These are phyloP conservation scores for Yamagishiella unicocca DNA, from an alignment of 139 green algal species.

Conservation along the genomic window DNA sequence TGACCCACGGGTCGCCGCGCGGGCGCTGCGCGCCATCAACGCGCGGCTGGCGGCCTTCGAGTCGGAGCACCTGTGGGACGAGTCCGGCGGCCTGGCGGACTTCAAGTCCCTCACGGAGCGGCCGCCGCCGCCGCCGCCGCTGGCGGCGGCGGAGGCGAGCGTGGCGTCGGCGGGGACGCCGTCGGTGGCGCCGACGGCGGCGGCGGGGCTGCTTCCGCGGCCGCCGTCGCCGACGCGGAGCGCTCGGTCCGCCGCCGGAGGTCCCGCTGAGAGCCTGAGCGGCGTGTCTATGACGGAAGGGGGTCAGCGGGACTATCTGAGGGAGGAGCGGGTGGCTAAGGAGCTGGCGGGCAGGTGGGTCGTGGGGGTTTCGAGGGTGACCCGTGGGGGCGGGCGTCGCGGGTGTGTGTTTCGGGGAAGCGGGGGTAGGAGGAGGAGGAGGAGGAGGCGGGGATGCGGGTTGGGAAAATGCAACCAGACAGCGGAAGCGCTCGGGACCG, in stretches of 20 bases:
- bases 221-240: constrained; percentile 2
- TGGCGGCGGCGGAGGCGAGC: neutral
- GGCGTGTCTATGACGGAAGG: constrained; percentile 1
- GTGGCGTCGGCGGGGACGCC: neutral
- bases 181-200: neutral
- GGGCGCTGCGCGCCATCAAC: constrained; percentile 42
- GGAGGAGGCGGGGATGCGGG: too few species aligned
- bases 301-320: constrained; percentile 50
- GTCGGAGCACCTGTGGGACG: constrained; percentile 44
- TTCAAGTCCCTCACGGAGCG: constrained; percentile 23
- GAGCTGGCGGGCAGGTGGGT: constrained; percentile 49
- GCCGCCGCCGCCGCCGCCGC: neutral
- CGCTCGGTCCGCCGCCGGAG: neutral
- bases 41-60: constrained; percentile 35
- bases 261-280: neutral
- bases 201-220: neutral
- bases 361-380: neutral
- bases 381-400: too few species aligned
- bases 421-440: too few species aligned
- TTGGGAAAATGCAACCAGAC: too few species aligned
- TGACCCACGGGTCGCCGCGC: constrained; percentile 1
- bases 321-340: constrained; percentile 55
- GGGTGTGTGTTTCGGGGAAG: too few species aligned
- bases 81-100: constrained; percentile 8
- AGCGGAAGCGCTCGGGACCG: too few species aligned